Base-by-base conservation (phyloP, 495 filamentous ascomycete species). In the Hypoxylon trugodes region DNA sequence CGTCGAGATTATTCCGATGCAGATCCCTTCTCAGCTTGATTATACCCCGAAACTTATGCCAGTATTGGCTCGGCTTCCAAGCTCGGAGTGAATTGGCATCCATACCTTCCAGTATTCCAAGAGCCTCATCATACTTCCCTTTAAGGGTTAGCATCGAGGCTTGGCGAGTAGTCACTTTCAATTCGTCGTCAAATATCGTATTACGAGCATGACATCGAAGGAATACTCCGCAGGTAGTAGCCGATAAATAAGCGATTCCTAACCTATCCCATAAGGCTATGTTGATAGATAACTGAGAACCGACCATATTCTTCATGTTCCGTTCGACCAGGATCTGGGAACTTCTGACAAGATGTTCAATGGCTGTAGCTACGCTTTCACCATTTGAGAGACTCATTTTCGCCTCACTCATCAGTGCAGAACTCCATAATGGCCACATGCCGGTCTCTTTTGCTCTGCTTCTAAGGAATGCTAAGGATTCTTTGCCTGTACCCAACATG, bases 381-480 rank as follows among this genome's bases (percentile, higher is more conserved):
- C 93, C 93, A 82, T 91, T 70, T 6, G 73, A 70, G 62, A 97
- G 81, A 26, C 84, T 81, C 42, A 95, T 77, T 73, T 92, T 96
- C 3, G 93, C 91, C 74, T 98, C 93, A 56, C 89, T 93, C 50
- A 97, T 80, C 24, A 96, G 77, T 0, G 92, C 89, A 3, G 91
- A 93, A 62, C 90, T 94, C 76, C 93, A 83, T 3, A 98, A 77
- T 28, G 87, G 86, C 86, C 91, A 96, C 86, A 95, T 92, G 43
- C 90, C 91, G 1, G 87, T 84, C 70, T 98, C 94, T 65, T 89
- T 93, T 9, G 95, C 89, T 69, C 93, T 97, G 3, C 85, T 83
- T 61, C 96, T 95, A 48, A 98, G 82, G 70, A 93, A 97, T 0
- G 85, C 79, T 3, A 97, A 81, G 0, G 86, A 90, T 59, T 97